These are phyloP conservation scores for Chaetomium tenue DNA, from an alignment of 495 filamentous ascomycete genomes.

Conservation along the genomic window DNA sequence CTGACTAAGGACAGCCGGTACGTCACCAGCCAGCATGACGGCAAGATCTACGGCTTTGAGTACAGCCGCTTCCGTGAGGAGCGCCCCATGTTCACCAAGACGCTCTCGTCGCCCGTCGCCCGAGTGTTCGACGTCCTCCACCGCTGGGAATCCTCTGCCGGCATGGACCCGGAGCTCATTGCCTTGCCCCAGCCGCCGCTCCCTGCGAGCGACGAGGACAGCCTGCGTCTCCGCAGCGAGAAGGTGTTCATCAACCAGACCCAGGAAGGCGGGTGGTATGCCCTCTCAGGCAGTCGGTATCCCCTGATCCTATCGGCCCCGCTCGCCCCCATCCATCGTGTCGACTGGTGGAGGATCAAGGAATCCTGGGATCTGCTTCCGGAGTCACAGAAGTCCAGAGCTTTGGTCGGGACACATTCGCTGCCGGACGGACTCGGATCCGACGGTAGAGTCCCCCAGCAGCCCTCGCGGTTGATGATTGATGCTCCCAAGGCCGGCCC, in stretches of 20 bases:
- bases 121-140: conserved; percentile 89
- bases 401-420: conserved; percentile 49
- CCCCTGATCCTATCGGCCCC: conserved; percentile 76
- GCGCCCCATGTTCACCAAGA: conserved; percentile 52
- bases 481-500: conserved; percentile 11
- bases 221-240: conserved; percentile 55
- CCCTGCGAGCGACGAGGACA: conserved; percentile 57
- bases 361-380: conserved; percentile 36
- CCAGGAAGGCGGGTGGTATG: conserved; percentile 84
- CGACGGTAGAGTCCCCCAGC: background rate
- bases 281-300: conserved; percentile 83
- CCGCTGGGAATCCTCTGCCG: conserved; percentile 56
- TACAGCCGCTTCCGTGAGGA: conserved; percentile 48
- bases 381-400: conserved; percentile 38
- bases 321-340: conserved; percentile 61
- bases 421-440: conserved; percentile 33
- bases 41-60: conserved; percentile 79
- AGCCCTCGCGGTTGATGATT: background rate
- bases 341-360: conserved; percentile 52
- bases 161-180: conserved; percentile 63
- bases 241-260: conserved; percentile 87
- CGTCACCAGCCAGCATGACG: conserved; percentile 83
- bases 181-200: conserved; percentile 81
- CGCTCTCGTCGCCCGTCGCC: conserved; percentile 78
- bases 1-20: conserved; percentile 82